Conservation (phyloP, 75 land plant genomes). For the Chamaecyparis obtusa region DNA sequence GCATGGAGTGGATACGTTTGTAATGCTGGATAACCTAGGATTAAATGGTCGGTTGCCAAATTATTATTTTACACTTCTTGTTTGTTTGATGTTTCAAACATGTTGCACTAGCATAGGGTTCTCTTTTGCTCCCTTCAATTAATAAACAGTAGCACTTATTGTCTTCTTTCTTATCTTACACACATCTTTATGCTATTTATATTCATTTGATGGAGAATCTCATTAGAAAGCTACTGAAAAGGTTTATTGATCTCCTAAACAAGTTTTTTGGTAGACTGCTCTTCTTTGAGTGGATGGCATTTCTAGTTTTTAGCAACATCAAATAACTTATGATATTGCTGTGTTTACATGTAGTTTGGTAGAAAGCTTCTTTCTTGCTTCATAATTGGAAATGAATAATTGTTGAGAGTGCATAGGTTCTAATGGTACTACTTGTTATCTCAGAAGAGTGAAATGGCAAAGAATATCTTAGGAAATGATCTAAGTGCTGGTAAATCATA, state of each 20-base stretch:
- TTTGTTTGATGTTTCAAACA: background rate
- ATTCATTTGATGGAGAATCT: background rate
- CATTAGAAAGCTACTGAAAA: background rate
- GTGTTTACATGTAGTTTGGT: background rate
- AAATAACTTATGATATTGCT: background rate
- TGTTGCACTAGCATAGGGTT: background rate
- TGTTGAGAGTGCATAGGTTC: background rate
- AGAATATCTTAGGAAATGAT: constrained; percentile 67
- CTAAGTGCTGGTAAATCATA: constrained; percentile 32
- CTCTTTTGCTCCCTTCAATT: background rate
- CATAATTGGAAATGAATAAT: constrained; percentile 1
- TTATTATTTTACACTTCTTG: too few species aligned
- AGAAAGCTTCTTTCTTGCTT: background rate
- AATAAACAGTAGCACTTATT: background rate
- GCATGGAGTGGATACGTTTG: background rate
- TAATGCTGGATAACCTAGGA: background rate
- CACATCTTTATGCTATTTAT: background rate
- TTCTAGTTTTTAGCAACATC: background rate
- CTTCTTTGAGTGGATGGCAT: background rate
- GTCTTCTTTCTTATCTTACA: background rate
- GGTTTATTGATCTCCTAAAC: background rate
- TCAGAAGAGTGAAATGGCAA: constrained; percentile 70
- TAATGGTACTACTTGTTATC: background rate
- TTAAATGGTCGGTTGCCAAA: background rate
- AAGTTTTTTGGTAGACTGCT: background rate